Evolutionary conservation across 2,329 filamentous ascomycete genomes (phyloP).

Genomic region (Cadophora malorum): DNA sequence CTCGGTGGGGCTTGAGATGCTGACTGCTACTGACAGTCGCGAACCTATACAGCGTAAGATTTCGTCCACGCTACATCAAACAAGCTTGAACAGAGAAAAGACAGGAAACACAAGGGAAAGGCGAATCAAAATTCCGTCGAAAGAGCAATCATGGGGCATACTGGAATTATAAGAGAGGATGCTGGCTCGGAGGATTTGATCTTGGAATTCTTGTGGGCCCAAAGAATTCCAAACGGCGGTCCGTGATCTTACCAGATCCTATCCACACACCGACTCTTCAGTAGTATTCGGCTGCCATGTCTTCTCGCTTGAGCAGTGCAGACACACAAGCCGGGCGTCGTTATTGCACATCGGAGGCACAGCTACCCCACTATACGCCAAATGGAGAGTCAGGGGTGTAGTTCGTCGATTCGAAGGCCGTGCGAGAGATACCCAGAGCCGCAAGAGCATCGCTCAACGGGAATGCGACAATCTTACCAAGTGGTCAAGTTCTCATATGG

Average conservation of each 20-base stretch:
- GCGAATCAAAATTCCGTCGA: background rate
- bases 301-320: background rate
- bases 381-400: background rate
- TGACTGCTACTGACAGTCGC: background rate
- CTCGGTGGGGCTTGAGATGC: background rate
- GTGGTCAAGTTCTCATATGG: no score
- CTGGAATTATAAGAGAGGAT: background rate
- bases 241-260: background rate
- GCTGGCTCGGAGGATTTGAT: background rate
- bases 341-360: background rate
- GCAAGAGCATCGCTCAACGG: background rate
- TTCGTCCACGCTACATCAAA: background rate
- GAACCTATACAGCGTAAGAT: background rate
- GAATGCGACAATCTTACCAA: background rate
- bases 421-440: background rate
- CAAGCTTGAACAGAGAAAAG: background rate
- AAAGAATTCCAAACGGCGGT: background rate
- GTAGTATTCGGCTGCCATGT: background rate
- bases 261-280: background rate
- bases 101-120: background rate
- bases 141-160: background rate
- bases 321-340: conserved; percentile 1
- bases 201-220: background rate
- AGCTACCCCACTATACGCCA: background rate
- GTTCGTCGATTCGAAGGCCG: background rate